Percentiles rank a stretch among this genome's conserved stretches.
Conservation (phyloP, 2,329 filamentous ascomycete genomes). For the Ilyonectria robusta region DNA sequence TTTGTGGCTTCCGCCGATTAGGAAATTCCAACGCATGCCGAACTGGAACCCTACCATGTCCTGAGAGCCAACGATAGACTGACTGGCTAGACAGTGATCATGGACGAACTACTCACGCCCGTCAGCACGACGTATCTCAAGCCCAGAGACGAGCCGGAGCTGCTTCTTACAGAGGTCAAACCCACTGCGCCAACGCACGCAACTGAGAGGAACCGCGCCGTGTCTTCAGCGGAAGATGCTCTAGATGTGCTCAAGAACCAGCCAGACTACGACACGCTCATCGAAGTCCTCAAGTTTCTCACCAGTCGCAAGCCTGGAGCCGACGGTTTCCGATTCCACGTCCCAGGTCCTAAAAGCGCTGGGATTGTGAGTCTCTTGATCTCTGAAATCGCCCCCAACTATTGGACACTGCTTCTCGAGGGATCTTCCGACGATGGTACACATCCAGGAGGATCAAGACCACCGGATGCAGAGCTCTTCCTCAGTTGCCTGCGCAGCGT, state of each 20-base stretch:
- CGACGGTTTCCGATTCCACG: slow-evolving; percentile 45
- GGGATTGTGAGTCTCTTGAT: slow-evolving; percentile 84
- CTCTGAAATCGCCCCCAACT: slow-evolving; percentile 82
- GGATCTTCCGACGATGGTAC: slow-evolving; percentile 46
- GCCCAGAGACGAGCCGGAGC: slow-evolving; percentile 52
- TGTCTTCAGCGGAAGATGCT: slow-evolving; percentile 62
- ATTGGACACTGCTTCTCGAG: slow-evolving; percentile 78
- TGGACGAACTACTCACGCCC: slow-evolving; percentile 70
- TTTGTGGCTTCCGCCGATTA: not conserved
- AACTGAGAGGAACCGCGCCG: slow-evolving; percentile 17
- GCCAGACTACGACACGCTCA: slow-evolving; percentile 72
- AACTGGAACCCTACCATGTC: not conserved
- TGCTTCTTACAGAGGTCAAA: slow-evolving; percentile 56
- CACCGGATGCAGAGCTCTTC: slow-evolving; percentile 65
- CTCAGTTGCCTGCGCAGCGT: slow-evolving; percentile 79
- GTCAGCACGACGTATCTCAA: slow-evolving; percentile 67
- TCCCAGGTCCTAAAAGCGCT: slow-evolving; percentile 76
- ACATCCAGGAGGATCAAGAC: slow-evolving; percentile 27
- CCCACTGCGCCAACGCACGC: slow-evolving; percentile 30
- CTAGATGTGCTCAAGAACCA: slow-evolving; percentile 73
- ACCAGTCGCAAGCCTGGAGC: slow-evolving; percentile 42
- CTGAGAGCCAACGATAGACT: not conserved
- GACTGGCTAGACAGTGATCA: slow-evolving; percentile 46
- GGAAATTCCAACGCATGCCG: not conserved
- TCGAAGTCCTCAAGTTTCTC: slow-evolving; percentile 68